Evolutionary conservation across 352 stramenopile genomes (phyloP).

Genomic region (Phytophthora sojae): DNA sequence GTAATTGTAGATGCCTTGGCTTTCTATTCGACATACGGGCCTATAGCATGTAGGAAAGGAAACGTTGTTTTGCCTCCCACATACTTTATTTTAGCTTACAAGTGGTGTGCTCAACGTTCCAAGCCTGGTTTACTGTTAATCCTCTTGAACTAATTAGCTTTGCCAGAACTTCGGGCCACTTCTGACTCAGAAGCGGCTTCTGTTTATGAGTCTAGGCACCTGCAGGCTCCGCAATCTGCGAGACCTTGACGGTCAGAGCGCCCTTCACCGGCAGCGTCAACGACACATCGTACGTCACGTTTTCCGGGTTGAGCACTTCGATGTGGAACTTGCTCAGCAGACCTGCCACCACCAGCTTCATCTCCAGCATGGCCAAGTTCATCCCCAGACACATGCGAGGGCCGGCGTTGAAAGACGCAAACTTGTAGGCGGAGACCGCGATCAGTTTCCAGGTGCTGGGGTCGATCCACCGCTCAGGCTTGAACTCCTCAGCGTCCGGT

Average conservation of each 20-base stretch:
- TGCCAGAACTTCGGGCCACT: too few relatives aligned
- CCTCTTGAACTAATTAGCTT: too few relatives aligned
- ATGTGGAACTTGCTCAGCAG: slow-evolving; percentile 66
- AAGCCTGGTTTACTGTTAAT: too few relatives aligned
- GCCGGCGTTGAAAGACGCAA: slow-evolving; percentile 67
- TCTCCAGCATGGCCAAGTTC: slow-evolving; percentile 75
- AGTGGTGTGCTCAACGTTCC: too few relatives aligned
- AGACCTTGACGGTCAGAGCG: slow-evolving; percentile 40
- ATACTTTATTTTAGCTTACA: too few relatives aligned
- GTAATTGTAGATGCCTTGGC: too few relatives aligned
- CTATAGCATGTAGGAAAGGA: too few relatives aligned
- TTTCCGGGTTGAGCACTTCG: slow-evolving; percentile 33
- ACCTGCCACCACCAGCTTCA: slow-evolving; percentile 65
- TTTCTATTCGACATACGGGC: too few relatives aligned
- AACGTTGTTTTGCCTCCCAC: too few relatives aligned
- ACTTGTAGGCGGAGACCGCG: slow-evolving; percentile 62
- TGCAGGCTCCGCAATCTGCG: not conserved
- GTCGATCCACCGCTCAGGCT: slow-evolving; percentile 66
- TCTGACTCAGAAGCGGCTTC: too few relatives aligned
- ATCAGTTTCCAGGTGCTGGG: slow-evolving; percentile 28
- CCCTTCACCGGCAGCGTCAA: slow-evolving; percentile 55
- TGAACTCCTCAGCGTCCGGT: slow-evolving; percentile 51
- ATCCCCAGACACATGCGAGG: slow-evolving; percentile 68
- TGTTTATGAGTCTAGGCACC: not conserved
- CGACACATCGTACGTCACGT: slow-evolving; percentile 58